These are phyloP conservation scores for Nakataea oryzae DNA, from an alignment of 2,329 filamentous ascomycete genomes.

Conservation along the genomic window DNA sequence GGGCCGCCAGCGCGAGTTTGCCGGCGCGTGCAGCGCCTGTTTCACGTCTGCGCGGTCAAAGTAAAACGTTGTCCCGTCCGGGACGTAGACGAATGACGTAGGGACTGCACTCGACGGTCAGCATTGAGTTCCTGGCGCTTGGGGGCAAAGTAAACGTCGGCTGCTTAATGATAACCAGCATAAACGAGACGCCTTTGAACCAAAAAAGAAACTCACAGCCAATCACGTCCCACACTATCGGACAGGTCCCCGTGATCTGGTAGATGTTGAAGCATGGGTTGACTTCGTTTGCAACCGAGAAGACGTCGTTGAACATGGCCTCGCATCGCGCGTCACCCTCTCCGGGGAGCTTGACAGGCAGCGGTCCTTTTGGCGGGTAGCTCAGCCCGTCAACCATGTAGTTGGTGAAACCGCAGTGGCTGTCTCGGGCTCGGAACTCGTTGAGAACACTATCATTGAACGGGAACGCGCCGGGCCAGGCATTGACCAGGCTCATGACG, in stretches of 20 bases:
- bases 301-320: slow-evolving; percentile 44
- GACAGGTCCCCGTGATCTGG: slow-evolving; percentile 56
- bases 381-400: slow-evolving; percentile 48
- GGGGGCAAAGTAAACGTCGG: too few species aligned
- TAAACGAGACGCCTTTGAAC: too few species aligned
- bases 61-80: slow-evolving; percentile 50
- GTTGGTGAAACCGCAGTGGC: slow-evolving; percentile 48
- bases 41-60: slow-evolving; percentile 26
- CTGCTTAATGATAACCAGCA: too few species aligned
- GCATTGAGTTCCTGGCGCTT: too few species aligned
- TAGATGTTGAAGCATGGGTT: slow-evolving; percentile 65
- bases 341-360: slow-evolving; percentile 37
- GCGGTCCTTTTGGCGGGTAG: slow-evolving; percentile 53
- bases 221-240: slow-evolving; percentile 40
- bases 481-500: slow-evolving; percentile 44
- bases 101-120: not conserved
- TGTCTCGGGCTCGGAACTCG: slow-evolving; percentile 34
- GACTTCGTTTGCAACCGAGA: slow-evolving; percentile 33
- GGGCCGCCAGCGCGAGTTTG: slow-evolving; percentile 37
- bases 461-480: slow-evolving; percentile 45
- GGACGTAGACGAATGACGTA: slow-evolving; percentile 28
- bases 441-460: slow-evolving; percentile 46
- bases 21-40: slow-evolving; percentile 51
- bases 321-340: slow-evolving; percentile 40
- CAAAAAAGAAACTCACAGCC: slow-evolving; percentile 4